phyloP scores from a whole-genome alignment of 2,329 filamentous ascomycete genomes.

The Bipolaris zeicola region DNA sequence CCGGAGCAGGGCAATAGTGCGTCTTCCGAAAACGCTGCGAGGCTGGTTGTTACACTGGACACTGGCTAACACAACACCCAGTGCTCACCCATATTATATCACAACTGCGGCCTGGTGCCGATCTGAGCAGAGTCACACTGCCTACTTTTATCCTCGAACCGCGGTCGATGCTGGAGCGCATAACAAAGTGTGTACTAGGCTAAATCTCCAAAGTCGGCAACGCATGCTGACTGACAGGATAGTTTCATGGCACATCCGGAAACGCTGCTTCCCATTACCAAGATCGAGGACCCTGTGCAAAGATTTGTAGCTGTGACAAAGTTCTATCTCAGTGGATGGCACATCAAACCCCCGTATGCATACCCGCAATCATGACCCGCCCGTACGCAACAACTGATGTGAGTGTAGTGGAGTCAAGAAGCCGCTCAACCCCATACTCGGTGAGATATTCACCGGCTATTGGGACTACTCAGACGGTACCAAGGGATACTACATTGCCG shows the following conservation, averaged over 20 bases:
- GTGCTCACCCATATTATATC: conserved; percentile 97
- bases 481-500: conserved; percentile 91
- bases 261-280: conserved; percentile 84
- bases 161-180: conserved; percentile 95
- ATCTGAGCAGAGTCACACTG: conserved; percentile 90
- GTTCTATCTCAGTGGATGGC: conserved; percentile 98
- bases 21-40: conserved; percentile 34
- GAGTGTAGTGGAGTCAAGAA: conserved; percentile 88
- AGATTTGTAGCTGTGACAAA: conserved; percentile 95
- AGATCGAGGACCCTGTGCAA: conserved; percentile 84
- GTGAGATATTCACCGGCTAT: conserved; percentile 92
- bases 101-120: conserved; percentile 91
- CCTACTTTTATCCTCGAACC: conserved; percentile 98
- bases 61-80: conserved; percentile 49
- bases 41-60: background rate
- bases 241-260: conserved; percentile 99
- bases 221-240: conserved; percentile 28
- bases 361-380: background rate
- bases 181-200: conserved; percentile 82
- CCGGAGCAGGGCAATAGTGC: conserved; percentile 92
- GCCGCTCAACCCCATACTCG: conserved; percentile 92
- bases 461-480: conserved; percentile 90
- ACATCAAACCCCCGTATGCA: conserved; percentile 92
- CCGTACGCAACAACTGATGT: conserved; percentile 33
- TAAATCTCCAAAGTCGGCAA: no score